These are phyloP conservation scores for Alternaria triticimaculans DNA, from an alignment of 2,329 filamentous ascomycete species.

Conservation along the genomic window DNA sequence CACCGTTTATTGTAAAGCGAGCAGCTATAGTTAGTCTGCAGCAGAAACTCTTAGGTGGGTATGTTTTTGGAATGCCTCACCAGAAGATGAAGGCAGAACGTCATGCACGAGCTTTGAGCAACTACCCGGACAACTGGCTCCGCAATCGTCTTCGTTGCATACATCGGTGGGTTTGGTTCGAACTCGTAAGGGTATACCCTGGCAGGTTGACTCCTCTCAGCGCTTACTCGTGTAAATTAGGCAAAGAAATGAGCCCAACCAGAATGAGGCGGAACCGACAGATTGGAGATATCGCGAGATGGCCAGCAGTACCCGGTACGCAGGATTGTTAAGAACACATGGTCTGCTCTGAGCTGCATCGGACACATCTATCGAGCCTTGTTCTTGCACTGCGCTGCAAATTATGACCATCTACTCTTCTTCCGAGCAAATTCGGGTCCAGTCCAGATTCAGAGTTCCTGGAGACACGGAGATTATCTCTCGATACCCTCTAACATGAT, in stretches of 20 bases:
- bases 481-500: slow-evolving; percentile 3
- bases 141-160: neutral
- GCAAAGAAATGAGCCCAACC: slow-evolving; percentile 9
- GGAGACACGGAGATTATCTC: slow-evolving; percentile 10
- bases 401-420: neutral
- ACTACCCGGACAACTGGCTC: neutral
- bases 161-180: neutral
- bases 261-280: slow-evolving; percentile 13
- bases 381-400: neutral
- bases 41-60: neutral
- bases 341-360: slow-evolving; percentile 9
- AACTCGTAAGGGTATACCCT: slow-evolving; percentile 1
- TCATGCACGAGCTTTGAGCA: neutral
- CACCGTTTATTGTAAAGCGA: neutral
- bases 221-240: slow-evolving; percentile 19
- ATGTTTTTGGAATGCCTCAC: neutral
- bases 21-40: neutral
- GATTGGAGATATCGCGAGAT: slow-evolving; percentile 3
- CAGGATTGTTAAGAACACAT: slow-evolving; percentile 9
- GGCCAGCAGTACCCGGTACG: slow-evolving; percentile 2
- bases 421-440: neutral
- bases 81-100: neutral
- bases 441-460: neutral
- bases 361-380: neutral
- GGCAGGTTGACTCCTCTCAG: neutral